Evolutionary conservation across 768 basidiomycete species (phyloP).

Genomic region (Rhizopogon vesiculosus): DNA sequence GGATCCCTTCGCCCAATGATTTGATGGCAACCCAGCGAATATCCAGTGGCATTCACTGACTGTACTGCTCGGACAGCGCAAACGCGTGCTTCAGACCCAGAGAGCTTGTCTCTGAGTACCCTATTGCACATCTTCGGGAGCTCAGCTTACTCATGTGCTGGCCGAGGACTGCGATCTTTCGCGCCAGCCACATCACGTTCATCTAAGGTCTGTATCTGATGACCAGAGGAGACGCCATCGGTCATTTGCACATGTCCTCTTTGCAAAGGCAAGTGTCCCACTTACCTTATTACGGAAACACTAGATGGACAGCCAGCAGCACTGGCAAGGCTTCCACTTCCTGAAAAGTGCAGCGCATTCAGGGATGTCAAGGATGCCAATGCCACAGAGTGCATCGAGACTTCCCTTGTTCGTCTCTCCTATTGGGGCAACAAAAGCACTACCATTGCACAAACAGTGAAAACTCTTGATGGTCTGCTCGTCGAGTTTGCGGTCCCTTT

Average conservation of each 20-base stretch:
- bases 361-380: conserved; percentile 56
- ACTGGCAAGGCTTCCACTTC: conserved; percentile 82
- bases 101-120: conserved; percentile 64
- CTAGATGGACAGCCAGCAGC: conserved; percentile 71
- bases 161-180: conserved; percentile 63
- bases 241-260: conserved; percentile 71
- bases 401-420: conserved; percentile 68
- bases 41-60: conserved; percentile 40
- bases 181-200: conserved; percentile 58
- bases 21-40: conserved; percentile 23
- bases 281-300: too few relatives aligned
- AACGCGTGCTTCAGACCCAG: conserved; percentile 45
- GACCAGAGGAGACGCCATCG: conserved; percentile 74
- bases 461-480: conserved; percentile 58
- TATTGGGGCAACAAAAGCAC: conserved; percentile 49
- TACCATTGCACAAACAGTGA: conserved; percentile 50
- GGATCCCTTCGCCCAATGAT: conserved; percentile 15
- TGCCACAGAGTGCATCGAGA: conserved; percentile 51
- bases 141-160: conserved; percentile 51
- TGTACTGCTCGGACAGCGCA: conserved; percentile 31
- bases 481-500: conserved; percentile 83
- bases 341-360: conserved; percentile 76
- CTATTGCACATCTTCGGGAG: conserved; percentile 48
- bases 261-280: conserved; percentile 52
- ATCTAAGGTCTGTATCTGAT: conserved; percentile 73